phyloP scores from a whole-genome alignment of 768 basidiomycete genomes.

The Mycena vitilis region DNA sequence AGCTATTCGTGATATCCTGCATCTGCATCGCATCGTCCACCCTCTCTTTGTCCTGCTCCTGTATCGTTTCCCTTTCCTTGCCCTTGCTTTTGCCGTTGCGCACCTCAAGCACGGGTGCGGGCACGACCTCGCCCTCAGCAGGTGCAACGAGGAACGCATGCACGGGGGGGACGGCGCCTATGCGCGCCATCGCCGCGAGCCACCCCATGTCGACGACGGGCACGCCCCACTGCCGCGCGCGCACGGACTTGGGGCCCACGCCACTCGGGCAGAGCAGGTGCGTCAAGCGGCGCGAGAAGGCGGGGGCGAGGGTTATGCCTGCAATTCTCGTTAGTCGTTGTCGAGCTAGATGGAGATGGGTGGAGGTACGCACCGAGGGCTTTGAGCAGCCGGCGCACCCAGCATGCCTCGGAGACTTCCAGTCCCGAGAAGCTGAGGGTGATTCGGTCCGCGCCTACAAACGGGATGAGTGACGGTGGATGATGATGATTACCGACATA shows the following conservation, averaged over 20 bases:
- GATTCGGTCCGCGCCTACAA: conserved; percentile 66
- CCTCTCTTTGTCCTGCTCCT: neutral
- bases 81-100: conserved; percentile 14
- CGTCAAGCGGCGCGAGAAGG: conserved; percentile 77
- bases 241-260: conserved; percentile 79
- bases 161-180: conserved; percentile 58
- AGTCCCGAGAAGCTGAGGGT: conserved; percentile 81
- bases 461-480: neutral
- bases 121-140: neutral
- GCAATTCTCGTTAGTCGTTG: neutral
- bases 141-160: conserved; percentile 47
- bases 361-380: conserved; percentile 61
- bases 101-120: neutral
- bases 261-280: conserved; percentile 84
- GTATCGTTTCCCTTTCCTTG: neutral
- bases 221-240: conserved; percentile 82
- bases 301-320: conserved; percentile 67
- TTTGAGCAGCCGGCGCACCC: conserved; percentile 72
- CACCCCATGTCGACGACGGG: conserved; percentile 79
- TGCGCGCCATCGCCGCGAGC: conserved; percentile 69
- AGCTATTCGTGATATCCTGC: conserved; percentile 11
- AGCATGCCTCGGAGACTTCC: conserved; percentile 74
- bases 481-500: conserved; percentile 40
- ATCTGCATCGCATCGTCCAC: conserved; percentile 2
- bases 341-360: conserved; percentile 2